Percentiles rank a stretch among this genome's conserved stretches.
Evolutionary conservation across 2,329 filamentous ascomycete genomes (phyloP).

Genomic region (Sordariomycetes sp.): DNA sequence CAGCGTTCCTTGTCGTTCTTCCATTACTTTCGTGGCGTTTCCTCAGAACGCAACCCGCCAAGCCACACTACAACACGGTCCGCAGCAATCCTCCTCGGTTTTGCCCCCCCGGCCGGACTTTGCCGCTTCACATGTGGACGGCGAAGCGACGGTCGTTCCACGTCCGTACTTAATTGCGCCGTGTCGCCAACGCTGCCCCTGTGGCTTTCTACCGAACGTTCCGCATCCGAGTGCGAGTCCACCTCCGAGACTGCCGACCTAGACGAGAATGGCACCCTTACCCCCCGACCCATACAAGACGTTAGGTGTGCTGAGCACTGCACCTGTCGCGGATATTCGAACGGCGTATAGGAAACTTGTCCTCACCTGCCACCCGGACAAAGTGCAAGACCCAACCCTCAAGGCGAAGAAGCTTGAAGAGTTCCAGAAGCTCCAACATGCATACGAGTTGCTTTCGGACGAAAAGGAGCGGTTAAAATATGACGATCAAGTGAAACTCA

Average conservation of each 20-base stretch:
- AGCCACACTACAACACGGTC: not conserved
- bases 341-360: constrained; percentile 76
- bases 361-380: constrained; percentile 84
- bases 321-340: constrained; percentile 62
- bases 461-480: constrained; percentile 63
- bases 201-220: not conserved
- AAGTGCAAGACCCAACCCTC: constrained; percentile 66
- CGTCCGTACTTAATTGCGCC: not conserved
- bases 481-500: constrained; percentile 62
- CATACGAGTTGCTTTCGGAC: constrained; percentile 83
- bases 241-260: not conserved
- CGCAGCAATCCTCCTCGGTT: constrained; percentile 5
- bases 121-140: constrained; percentile 1
- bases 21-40: not conserved
- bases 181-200: not conserved
- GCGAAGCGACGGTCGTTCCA: not conserved
- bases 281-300: constrained; percentile 69
- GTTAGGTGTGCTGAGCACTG: constrained; percentile 64
- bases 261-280: constrained; percentile 33
- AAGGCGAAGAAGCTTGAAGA: constrained; percentile 74
- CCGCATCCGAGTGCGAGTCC: not conserved
- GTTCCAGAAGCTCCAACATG: constrained; percentile 86
- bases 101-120: constrained; percentile 1
- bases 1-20: not conserved
- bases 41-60: not conserved